A percentile compares a stretch with the other conserved stretches of the same genome.
These are phyloP conservation scores for Naegleria lovaniensis DNA, from an alignment of 208 protist species.

Conservation along the genomic window DNA sequence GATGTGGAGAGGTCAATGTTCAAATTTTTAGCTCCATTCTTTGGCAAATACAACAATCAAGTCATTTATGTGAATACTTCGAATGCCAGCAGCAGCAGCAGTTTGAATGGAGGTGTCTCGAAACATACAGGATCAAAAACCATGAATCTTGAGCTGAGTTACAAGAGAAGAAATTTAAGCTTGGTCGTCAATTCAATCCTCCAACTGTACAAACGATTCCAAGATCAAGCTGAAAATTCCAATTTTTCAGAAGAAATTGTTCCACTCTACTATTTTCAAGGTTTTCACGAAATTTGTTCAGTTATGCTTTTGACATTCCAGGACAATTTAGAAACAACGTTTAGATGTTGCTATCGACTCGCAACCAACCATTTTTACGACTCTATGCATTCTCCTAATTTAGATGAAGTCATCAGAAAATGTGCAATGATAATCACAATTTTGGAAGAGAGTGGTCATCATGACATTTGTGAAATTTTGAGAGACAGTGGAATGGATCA, in stretches of 20 bases:
- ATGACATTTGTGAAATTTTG: background rate
- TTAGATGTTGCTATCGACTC: background rate
- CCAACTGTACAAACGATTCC: background rate
- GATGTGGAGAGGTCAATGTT: constrained; percentile 9
- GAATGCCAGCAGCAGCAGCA: background rate
- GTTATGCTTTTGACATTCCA: background rate
- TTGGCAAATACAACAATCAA: background rate
- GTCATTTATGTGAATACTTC: background rate
- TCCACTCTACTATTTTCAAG: constrained; percentile 20
- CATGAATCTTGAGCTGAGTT: background rate
- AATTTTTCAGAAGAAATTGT: background rate
- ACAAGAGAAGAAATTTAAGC: background rate
- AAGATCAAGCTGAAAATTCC: background rate
- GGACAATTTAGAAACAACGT: background rate
- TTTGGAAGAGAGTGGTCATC: background rate
- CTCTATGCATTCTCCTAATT: background rate
- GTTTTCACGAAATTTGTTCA: constrained; percentile 1
- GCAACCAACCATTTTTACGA: background rate
- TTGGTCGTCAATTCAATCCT: background rate
- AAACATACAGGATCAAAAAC: background rate
- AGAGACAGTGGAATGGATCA: background rate
- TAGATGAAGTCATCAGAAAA: background rate
- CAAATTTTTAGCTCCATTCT: constrained; percentile 9
- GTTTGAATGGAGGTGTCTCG: background rate
- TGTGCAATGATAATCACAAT: background rate